Percentiles rank a stretch among this genome's conserved stretches.
phyloP scores from a whole-genome alignment of 2,329 filamentous ascomycete species.

The Nigrospora oryzae region DNA sequence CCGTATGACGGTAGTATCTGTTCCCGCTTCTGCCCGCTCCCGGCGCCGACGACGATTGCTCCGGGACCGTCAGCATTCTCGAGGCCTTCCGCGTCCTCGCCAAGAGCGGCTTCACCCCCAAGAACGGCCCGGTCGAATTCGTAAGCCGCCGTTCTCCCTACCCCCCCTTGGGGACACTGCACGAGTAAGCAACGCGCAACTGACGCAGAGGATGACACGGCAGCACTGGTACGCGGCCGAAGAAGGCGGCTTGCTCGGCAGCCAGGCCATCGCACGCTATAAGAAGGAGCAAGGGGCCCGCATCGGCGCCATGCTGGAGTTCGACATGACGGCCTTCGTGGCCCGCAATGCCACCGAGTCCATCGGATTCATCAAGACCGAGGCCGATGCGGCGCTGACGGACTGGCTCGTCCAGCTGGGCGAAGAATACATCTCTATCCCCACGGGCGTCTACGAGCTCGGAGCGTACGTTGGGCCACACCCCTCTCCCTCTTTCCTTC shows the following conservation, averaged over 20 bases:
- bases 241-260: constrained; percentile 37
- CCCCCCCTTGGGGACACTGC: too few relatives aligned
- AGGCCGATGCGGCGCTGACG: constrained; percentile 25
- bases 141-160: too few relatives aligned
- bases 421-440: constrained; percentile 26
- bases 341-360: constrained; percentile 27
- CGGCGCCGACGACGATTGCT: constrained; percentile 67
- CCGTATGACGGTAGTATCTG: too few relatives aligned
- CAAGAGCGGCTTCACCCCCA: constrained; percentile 26
- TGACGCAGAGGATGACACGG: too few relatives aligned
- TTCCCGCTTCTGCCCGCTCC: constrained; percentile 61
- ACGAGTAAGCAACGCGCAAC: too few relatives aligned
- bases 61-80: constrained; percentile 64
- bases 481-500: too few relatives aligned
- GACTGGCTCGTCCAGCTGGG: constrained; percentile 23
- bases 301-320: constrained; percentile 67
- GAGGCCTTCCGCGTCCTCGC: constrained; percentile 62
- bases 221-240: constrained; percentile 27
- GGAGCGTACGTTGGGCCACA: constrained; percentile 10
- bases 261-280: constrained; percentile 59
- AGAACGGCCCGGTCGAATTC: constrained; percentile 52
- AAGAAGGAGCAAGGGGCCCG: constrained; percentile 55
- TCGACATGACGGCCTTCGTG: constrained; percentile 31
- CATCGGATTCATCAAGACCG: constrained; percentile 28
- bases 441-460: constrained; percentile 23